phyloP scores from a whole-genome alignment of 441 rosid species.

The Francoa sonchifolia region DNA sequence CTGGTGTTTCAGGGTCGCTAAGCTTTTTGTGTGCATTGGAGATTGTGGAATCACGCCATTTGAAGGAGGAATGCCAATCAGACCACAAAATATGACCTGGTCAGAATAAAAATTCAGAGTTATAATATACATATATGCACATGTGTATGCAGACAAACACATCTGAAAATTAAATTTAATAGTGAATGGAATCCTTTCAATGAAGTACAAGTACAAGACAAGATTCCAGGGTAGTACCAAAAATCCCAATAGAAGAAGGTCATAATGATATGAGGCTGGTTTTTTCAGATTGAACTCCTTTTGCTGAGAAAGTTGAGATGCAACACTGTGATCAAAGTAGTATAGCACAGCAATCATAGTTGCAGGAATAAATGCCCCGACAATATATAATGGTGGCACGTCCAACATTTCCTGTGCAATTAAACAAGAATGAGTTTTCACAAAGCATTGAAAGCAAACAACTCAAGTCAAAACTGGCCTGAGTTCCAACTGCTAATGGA shows the following conservation, averaged over 20 bases:
- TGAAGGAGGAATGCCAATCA: conserved; percentile 71
- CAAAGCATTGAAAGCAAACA: conserved; percentile 6
- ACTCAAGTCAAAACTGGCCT: conserved; percentile 7
- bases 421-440: conserved; percentile 12
- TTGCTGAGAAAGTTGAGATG: conserved; percentile 74
- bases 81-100: conserved; percentile 63
- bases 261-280: conserved; percentile 68
- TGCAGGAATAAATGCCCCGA: conserved; percentile 75
- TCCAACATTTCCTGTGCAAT: conserved; percentile 49
- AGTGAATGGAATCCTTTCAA: neutral
- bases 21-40: conserved; percentile 74
- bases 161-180: neutral
- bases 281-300: conserved; percentile 72
- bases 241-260: conserved; percentile 61
- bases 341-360: conserved; percentile 78
- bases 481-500: conserved; percentile 6
- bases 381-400: conserved; percentile 59
- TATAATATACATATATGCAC: neutral
- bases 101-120: conserved; percentile 8
- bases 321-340: conserved; percentile 80
- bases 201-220: neutral
- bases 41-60: conserved; percentile 82
- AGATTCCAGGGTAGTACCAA: conserved; percentile 27
- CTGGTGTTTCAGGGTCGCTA: conserved; percentile 75
- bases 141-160: neutral